These are phyloP conservation scores for Fraxinus cuspidata DNA, from an alignment of 257 asterid genomes.

Conservation along the genomic window DNA sequence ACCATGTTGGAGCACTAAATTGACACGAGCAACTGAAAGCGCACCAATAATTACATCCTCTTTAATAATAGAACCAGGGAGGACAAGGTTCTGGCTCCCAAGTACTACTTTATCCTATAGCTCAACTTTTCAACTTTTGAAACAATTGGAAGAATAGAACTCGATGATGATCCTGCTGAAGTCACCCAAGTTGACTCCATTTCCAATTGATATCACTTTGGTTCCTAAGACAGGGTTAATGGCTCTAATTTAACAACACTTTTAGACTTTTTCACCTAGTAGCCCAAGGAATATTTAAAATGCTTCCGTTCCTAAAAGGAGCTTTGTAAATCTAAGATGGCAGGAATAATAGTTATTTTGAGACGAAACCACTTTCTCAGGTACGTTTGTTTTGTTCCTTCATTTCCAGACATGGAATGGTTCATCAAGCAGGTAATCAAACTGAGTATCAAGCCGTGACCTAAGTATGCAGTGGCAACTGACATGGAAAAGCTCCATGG, in stretches of 20 bases:
- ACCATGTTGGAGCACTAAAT: constrained; percentile 64
- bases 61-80: constrained; percentile 66
- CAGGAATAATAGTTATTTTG: constrained; percentile 14
- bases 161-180: constrained; percentile 69
- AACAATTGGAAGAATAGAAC: constrained; percentile 56
- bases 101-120: constrained; percentile 63
- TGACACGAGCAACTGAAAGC: constrained; percentile 63
- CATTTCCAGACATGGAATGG: constrained; percentile 34
- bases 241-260: constrained; percentile 72
- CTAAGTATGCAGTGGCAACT: constrained; percentile 53
- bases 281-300: constrained; percentile 71
- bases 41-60: constrained; percentile 78
- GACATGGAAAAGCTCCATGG: constrained; percentile 45
- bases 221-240: constrained; percentile 72
- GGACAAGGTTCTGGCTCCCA: constrained; percentile 82
- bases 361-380: constrained; percentile 55
- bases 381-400: constrained; percentile 30
- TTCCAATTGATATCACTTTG: constrained; percentile 50
- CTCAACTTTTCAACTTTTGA: constrained; percentile 48
- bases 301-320: constrained; percentile 87
- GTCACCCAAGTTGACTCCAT: constrained; percentile 82
- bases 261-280: constrained; percentile 68
- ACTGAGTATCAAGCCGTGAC: constrained; percentile 59
- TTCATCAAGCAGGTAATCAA: constrained; percentile 44
- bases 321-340: constrained; percentile 76